These are phyloP conservation scores for Rhododendron mucronatum DNA, from an alignment of 148 eudicot species.

Conservation along the genomic window DNA sequence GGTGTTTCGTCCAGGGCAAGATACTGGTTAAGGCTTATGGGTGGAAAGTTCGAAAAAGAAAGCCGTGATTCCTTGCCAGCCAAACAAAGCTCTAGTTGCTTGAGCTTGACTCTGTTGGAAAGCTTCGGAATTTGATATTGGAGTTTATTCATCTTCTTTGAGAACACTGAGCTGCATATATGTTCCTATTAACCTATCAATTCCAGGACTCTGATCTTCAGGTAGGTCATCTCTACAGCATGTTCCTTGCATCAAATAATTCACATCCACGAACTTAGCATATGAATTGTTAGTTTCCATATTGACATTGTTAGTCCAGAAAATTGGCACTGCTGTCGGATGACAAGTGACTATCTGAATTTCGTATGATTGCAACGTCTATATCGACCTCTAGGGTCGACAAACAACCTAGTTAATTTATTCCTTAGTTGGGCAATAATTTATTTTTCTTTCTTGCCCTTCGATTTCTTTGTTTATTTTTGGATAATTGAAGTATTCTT, in stretches of 20 bases:
- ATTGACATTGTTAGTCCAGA: not conserved
- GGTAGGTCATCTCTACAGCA: constrained; percentile 19
- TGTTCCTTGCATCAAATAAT: not conserved
- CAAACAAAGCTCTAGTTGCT: constrained; percentile 17
- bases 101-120: constrained; percentile 14
- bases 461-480: not conserved
- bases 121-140: constrained; percentile 27
- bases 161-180: constrained; percentile 20
- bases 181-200: constrained; percentile 18
- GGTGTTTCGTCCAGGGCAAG: constrained; percentile 27
- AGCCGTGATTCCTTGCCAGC: constrained; percentile 29
- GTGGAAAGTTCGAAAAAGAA: constrained; percentile 14
- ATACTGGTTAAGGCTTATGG: constrained; percentile 23
- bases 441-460: not conserved
- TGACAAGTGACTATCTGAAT: not conserved
- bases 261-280: not conserved
- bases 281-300: not conserved
- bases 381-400: not conserved
- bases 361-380: not conserved
- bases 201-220: constrained; percentile 24
- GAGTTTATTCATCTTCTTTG: constrained; percentile 17
- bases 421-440: not conserved
- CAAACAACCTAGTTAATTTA: not conserved
- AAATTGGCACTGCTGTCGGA: not conserved
- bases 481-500: not conserved